phyloP scores from a whole-genome alignment of 2,329 filamentous ascomycete genomes.

The Ampelomyces quisqualis region DNA sequence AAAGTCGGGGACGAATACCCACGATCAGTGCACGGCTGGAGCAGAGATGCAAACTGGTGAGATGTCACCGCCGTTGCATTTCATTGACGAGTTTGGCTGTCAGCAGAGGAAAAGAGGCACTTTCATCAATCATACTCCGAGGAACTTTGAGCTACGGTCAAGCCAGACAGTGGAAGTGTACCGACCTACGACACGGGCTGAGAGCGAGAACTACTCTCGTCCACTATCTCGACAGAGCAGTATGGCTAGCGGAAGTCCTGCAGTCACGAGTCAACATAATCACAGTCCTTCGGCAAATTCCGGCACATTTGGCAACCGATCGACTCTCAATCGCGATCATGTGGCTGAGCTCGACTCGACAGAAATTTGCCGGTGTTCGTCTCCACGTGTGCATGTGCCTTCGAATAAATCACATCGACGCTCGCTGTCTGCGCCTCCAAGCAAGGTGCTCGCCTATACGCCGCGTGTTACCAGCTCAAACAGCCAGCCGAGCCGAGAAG shows the following conservation, averaged over 20 bases:
- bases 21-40: slow-evolving; percentile 19
- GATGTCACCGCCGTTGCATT: slow-evolving; percentile 16
- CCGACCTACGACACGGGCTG: slow-evolving; percentile 16
- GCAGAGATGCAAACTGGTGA: slow-evolving; percentile 12
- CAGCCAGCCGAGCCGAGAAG: slow-evolving; percentile 11
- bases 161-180: slow-evolving; percentile 19
- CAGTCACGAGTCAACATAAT: slow-evolving; percentile 2
- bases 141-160: slow-evolving; percentile 28
- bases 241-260: slow-evolving; percentile 7
- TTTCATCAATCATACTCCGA: slow-evolving; percentile 41
- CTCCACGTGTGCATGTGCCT: slow-evolving; percentile 13
- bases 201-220: slow-evolving; percentile 24
- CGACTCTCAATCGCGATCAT: slow-evolving; percentile 11
- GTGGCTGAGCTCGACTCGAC: slow-evolving; percentile 23
- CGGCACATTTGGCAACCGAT: slow-evolving; percentile 6
- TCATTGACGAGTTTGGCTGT: slow-evolving; percentile 22
- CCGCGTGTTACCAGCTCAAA: slow-evolving; percentile 6
- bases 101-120: slow-evolving; percentile 30
- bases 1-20: slow-evolving; percentile 20
- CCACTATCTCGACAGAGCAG: slow-evolving; percentile 16
- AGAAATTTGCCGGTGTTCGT: slow-evolving; percentile 9
- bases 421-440: slow-evolving; percentile 19
- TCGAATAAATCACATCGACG: slow-evolving; percentile 12
- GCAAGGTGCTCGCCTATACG: slow-evolving; percentile 15
- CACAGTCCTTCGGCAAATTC: slow-evolving; percentile 17